These are phyloP conservation scores for Penicillium waksmanii DNA, from an alignment of 495 filamentous ascomycete genomes.

Conservation along the genomic window DNA sequence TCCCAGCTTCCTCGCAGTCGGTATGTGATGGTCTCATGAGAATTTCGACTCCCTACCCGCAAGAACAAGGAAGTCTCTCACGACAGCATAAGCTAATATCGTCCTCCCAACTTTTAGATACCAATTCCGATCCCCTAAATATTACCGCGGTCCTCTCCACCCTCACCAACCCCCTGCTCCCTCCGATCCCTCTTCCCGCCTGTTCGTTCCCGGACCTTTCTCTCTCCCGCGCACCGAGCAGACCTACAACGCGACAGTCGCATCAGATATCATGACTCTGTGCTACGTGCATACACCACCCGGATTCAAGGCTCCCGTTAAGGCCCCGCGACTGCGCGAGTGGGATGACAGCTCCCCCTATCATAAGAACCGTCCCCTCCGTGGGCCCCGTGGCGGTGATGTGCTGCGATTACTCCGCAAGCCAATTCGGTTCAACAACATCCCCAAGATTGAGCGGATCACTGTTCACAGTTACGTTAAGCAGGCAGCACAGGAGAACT, in stretches of 20 bases:
- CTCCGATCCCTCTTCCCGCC: slow-evolving; percentile 83
- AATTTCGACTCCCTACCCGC: slow-evolving; percentile 4
- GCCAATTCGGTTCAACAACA: slow-evolving; percentile 80
- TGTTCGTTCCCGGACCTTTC: slow-evolving; percentile 94
- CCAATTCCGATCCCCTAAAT: slow-evolving; percentile 89
- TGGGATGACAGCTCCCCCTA: slow-evolving; percentile 95
- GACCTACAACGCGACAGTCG: slow-evolving; percentile 83
- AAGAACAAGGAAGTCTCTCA: slow-evolving; percentile 5
- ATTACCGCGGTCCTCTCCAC: slow-evolving; percentile 89
- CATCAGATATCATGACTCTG: slow-evolving; percentile 88
- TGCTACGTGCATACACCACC: slow-evolving; percentile 81
- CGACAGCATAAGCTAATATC: slow-evolving; percentile 3
- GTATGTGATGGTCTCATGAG: slow-evolving; percentile 44
- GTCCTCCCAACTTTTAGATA: slow-evolving; percentile 61
- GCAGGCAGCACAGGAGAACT: slow-evolving; percentile 62
- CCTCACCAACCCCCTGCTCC: slow-evolving; percentile 84
- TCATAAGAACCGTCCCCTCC: slow-evolving; percentile 84
- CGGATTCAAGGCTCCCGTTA: slow-evolving; percentile 65
- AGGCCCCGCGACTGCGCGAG: slow-evolving; percentile 71
- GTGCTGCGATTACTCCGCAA: slow-evolving; percentile 71
- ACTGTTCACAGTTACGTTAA: slow-evolving; percentile 76
- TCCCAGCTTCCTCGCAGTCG: slow-evolving; percentile 68
- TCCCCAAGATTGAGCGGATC: slow-evolving; percentile 80
- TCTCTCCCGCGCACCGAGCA: slow-evolving; percentile 84
- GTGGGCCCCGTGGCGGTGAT: slow-evolving; percentile 76